phyloP scores from a whole-genome alignment of 2,329 filamentous ascomycete species.

The Ophiostoma tasmaniense region DNA sequence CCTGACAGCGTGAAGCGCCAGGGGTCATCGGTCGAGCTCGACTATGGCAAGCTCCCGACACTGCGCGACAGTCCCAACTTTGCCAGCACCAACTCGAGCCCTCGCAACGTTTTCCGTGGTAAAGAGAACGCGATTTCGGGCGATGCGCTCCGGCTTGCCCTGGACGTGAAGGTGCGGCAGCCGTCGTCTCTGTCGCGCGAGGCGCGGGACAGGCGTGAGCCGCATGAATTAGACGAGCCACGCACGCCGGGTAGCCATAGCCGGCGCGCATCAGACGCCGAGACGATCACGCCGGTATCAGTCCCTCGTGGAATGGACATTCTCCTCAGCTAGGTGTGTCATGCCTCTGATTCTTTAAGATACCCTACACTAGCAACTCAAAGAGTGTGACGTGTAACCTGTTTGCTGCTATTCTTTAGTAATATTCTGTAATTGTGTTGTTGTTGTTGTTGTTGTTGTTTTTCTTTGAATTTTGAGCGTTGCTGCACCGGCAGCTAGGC shows the following conservation, averaged over 20 bases:
- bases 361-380: background rate
- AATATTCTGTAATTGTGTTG: background rate
- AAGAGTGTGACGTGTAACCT: background rate
- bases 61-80: slow-evolving; percentile 7
- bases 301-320: slow-evolving; percentile 33
- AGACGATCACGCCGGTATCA: slow-evolving; percentile 37
- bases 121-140: slow-evolving; percentile 9
- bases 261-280: slow-evolving; percentile 12
- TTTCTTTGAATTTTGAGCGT: background rate
- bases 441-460: background rate
- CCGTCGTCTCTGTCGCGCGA: slow-evolving; percentile 6
- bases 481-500: background rate
- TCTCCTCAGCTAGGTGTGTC: slow-evolving; percentile 27
- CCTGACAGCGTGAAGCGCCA: background rate
- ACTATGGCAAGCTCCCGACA: slow-evolving; percentile 12
- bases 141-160: background rate
- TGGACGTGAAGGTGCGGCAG: slow-evolving; percentile 10
- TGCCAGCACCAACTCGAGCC: background rate
- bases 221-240: background rate
- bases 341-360: background rate
- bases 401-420: background rate
- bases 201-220: background rate
- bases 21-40: background rate
- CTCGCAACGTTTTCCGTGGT: background rate
- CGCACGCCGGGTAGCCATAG: slow-evolving; percentile 8